phyloP scores from a whole-genome alignment of 768 basidiomycete species.

The Phaffia australis region DNA sequence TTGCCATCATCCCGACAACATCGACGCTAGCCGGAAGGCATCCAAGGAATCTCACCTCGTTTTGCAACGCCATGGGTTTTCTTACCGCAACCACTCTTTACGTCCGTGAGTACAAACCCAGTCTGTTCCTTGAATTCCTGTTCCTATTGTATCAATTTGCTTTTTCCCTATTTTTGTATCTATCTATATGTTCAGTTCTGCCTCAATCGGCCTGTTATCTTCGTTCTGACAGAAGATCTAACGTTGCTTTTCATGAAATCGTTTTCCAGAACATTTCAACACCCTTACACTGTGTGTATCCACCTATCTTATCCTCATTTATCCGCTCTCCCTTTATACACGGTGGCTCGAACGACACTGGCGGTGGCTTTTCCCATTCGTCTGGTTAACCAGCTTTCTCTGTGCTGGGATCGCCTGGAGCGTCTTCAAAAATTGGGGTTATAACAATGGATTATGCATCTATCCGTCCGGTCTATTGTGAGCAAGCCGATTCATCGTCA shows the following conservation, averaged over 20 bases:
- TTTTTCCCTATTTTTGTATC: not conserved
- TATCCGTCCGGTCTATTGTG: constrained; percentile 22
- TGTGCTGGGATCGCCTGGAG: constrained; percentile 31
- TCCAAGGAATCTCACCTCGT: not conserved
- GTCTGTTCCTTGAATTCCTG: not conserved
- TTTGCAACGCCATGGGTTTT: constrained; percentile 21
- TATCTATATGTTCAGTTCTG: not conserved
- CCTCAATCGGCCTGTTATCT: not conserved
- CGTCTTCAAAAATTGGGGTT: constrained; percentile 30
- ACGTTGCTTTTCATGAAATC: not conserved
- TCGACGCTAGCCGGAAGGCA: constrained; percentile 5
- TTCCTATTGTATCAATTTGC: too few species aligned
- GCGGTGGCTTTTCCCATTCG: constrained; percentile 32
- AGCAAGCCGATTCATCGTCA: not conserved
- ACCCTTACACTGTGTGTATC: constrained; percentile 36
- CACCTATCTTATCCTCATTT: constrained; percentile 39
- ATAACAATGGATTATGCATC: constrained; percentile 21
- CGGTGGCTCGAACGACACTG: constrained; percentile 34
- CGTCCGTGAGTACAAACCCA: constrained; percentile 6
- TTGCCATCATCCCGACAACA: not conserved
- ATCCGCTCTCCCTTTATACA: constrained; percentile 35
- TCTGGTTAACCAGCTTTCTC: constrained; percentile 32
- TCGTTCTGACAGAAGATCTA: not conserved
- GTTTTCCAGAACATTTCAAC: constrained; percentile 36
- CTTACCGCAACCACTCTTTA: constrained; percentile 13